Conservation (phyloP, 2,329 filamentous ascomycete species). For the Rachicladosporium sp. region DNA sequence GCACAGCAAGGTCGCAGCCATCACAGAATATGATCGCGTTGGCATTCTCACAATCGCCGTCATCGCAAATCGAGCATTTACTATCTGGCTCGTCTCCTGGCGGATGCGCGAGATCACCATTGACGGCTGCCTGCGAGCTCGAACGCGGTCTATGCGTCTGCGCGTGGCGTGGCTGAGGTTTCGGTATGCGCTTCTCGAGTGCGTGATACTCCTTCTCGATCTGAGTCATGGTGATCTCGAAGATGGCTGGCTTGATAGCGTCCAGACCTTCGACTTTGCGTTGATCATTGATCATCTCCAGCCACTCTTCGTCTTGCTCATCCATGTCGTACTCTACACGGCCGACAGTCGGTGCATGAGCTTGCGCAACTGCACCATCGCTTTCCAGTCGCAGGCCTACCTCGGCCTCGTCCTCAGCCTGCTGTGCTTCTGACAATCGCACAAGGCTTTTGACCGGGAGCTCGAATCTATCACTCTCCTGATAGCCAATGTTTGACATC, state of each 20-base stretch:
- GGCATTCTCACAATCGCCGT: slow-evolving; percentile 98
- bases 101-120: slow-evolving; percentile 65
- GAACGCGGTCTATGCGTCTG: slow-evolving; percentile 88
- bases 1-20: slow-evolving; percentile 90
- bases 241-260: slow-evolving; percentile 79
- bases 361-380: slow-evolving; percentile 46
- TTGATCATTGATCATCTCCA: slow-evolving; percentile 69
- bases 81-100: slow-evolving; percentile 87
- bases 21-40: slow-evolving; percentile 99
- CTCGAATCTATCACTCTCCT: slow-evolving; percentile 82
- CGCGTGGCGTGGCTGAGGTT: slow-evolving; percentile 89
- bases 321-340: slow-evolving; percentile 99
- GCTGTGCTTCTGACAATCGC: slow-evolving; percentile 47
- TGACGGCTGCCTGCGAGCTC: slow-evolving; percentile 87
- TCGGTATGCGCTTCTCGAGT: slow-evolving; percentile 90
- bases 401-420: slow-evolving; percentile 52
- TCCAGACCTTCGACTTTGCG: slow-evolving; percentile 65
- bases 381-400: slow-evolving; percentile 38
- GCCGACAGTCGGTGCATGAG: slow-evolving; percentile 44
- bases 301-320: slow-evolving; percentile 95
- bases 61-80: slow-evolving; percentile 95
- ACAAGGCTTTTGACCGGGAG: slow-evolving; percentile 62
- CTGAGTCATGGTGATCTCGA: slow-evolving; percentile 96
- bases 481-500: slow-evolving; percentile 92
- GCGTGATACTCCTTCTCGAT: slow-evolving; percentile 99